These are phyloP conservation scores for Euphorbia celastroides DNA, from an alignment of 441 rosid genomes.

Conservation along the genomic window DNA sequence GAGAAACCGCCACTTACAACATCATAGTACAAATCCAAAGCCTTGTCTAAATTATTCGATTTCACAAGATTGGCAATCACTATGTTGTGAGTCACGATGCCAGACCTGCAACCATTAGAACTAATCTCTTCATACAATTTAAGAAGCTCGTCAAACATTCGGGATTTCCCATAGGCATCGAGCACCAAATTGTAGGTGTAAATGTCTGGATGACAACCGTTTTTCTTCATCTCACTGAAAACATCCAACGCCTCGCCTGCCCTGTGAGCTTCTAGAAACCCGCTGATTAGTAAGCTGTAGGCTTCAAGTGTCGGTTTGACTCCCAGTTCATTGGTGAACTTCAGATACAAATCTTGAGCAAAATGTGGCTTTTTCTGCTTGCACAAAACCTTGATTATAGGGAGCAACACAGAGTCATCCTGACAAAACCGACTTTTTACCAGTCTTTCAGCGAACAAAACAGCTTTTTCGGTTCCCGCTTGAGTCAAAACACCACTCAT, in stretches of 20 bases:
- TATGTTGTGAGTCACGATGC: slow-evolving; percentile 72
- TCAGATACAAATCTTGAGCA: slow-evolving; percentile 48
- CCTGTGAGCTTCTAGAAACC: slow-evolving; percentile 47
- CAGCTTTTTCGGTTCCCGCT: slow-evolving; percentile 55
- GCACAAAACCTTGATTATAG: slow-evolving; percentile 56
- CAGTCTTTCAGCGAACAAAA: slow-evolving; percentile 61
- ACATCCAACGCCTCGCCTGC: slow-evolving; percentile 44
- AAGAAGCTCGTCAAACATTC: slow-evolving; percentile 46
- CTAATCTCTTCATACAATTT: slow-evolving; percentile 60
- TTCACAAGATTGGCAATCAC: slow-evolving; percentile 69
- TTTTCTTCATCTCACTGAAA: slow-evolving; percentile 55
- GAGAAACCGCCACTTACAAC: slow-evolving; percentile 63
- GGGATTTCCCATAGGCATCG: slow-evolving; percentile 62
- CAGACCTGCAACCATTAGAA: slow-evolving; percentile 48
- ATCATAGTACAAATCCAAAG: slow-evolving; percentile 65
- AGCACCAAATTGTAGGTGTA: slow-evolving; percentile 71
- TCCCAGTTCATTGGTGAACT: slow-evolving; percentile 57
- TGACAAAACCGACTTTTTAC: slow-evolving; percentile 37
- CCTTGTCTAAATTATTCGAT: slow-evolving; percentile 50
- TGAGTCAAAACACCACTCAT: slow-evolving; percentile 59
- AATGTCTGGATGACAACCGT: slow-evolving; percentile 56
- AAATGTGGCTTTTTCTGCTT: slow-evolving; percentile 46
- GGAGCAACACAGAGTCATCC: slow-evolving; percentile 59
- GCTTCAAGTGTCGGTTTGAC: slow-evolving; percentile 39
- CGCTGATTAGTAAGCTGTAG: slow-evolving; percentile 59